A percentile compares a stretch with the other conserved stretches of the same genome.
Evolutionary conservation across 2,329 filamentous ascomycete genomes (phyloP).

Genomic region (Orbilia javanica): DNA sequence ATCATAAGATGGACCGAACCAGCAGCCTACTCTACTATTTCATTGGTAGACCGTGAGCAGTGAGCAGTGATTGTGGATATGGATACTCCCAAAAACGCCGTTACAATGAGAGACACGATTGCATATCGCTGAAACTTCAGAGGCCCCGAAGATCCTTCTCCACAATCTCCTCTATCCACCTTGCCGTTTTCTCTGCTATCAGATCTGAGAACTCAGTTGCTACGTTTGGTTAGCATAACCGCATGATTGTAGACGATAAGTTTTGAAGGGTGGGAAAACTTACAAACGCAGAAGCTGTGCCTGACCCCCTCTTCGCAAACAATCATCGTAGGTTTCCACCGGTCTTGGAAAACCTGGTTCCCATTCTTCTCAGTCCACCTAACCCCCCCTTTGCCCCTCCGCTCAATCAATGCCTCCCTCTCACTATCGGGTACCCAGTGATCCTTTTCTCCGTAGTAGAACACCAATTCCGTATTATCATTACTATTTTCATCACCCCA

Average conservation of each 20-base stretch:
- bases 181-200: slow-evolving; percentile 68
- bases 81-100: neutral
- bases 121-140: neutral
- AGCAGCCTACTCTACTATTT: neutral
- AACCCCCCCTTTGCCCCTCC: slow-evolving; percentile 62
- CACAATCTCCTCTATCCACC: slow-evolving; percentile 63
- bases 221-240: neutral
- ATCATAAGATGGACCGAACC: neutral
- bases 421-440: slow-evolving; percentile 74
- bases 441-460: slow-evolving; percentile 73
- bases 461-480: slow-evolving; percentile 69
- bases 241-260: neutral
- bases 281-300: slow-evolving; percentile 74
- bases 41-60: neutral
- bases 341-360: slow-evolving; percentile 57
- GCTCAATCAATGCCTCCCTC: slow-evolving; percentile 69
- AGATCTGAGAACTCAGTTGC: slow-evolving; percentile 68
- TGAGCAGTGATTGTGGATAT: neutral
- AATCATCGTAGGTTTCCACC: slow-evolving; percentile 67
- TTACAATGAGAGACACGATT: too few species aligned
- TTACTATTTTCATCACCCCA: slow-evolving; percentile 67
- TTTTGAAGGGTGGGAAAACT: slow-evolving; percentile 61
- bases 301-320: slow-evolving; percentile 72
- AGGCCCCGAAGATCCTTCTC: slow-evolving; percentile 14
- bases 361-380: slow-evolving; percentile 59